Percentiles rank a stretch among this genome's conserved stretches.
Evolutionary conservation across 1,284 basidiomycete genomes (phyloP).

Genomic region (Puccinia triticina): DNA sequence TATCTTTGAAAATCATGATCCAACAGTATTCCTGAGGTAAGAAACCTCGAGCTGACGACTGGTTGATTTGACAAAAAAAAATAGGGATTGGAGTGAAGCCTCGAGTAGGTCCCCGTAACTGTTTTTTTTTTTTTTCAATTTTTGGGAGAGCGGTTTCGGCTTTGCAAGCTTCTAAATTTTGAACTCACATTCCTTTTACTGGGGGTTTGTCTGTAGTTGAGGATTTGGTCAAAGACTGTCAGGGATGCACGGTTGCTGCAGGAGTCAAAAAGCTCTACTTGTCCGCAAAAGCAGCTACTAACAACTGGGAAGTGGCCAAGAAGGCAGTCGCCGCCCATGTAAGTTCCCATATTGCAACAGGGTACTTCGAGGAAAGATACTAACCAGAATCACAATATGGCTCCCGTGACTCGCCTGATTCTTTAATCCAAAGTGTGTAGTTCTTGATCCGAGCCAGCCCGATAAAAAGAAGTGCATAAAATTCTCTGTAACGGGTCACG

Average conservation of each 20-base stretch:
- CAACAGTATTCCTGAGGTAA: background rate
- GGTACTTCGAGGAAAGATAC: background rate
- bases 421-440: background rate
- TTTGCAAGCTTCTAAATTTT: background rate
- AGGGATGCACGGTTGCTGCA: slow-evolving; percentile 53
- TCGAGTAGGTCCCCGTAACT: slow-evolving; percentile 9
- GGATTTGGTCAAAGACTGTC: slow-evolving; percentile 52
- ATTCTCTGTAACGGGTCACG: slow-evolving; percentile 49
- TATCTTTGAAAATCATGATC: background rate
- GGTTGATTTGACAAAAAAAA: background rate
- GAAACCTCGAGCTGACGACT: background rate
- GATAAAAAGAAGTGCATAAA: slow-evolving; percentile 4
- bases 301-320: slow-evolving; percentile 53
- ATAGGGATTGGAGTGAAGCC: background rate
- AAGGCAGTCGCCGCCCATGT: slow-evolving; percentile 44
- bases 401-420: background rate
- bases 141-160: too few species aligned
- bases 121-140: background rate
- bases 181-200: background rate
- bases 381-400: background rate
- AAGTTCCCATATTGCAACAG: background rate
- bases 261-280: slow-evolving; percentile 53
- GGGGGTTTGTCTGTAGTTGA: slow-evolving; percentile 49
- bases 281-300: slow-evolving; percentile 52
- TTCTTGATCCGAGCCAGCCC: too few species aligned